A percentile compares a stretch with the other conserved stretches of the same genome.
phyloP scores from a whole-genome alignment of 129 eudicot genomes.

The Chrysanthemum makinoi region DNA sequence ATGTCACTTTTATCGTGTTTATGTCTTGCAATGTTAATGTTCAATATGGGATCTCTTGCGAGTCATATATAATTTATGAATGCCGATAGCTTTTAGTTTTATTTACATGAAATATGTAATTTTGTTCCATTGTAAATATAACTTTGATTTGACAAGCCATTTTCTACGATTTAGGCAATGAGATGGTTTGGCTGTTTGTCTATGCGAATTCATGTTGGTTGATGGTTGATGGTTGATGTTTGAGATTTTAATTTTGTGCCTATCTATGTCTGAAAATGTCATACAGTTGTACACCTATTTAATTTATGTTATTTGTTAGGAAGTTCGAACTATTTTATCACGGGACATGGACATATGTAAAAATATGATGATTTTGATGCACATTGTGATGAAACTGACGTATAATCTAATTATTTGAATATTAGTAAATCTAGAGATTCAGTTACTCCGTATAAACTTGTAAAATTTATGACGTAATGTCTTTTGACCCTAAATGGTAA shows the following conservation, averaged over 20 bases:
- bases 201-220: neutral
- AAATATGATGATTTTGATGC: neutral
- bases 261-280: neutral
- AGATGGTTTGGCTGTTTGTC: too few species aligned
- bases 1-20: too few species aligned
- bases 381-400: neutral
- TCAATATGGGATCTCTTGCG: too few species aligned
- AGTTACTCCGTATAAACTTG: too few species aligned
- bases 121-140: too few species aligned
- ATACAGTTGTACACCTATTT: neutral
- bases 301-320: neutral
- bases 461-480: neutral
- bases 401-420: neutral
- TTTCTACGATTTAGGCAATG: too few species aligned
- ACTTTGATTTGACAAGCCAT: too few species aligned
- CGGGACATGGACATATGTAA: neutral
- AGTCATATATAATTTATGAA: too few species aligned
- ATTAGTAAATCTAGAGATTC: neutral
- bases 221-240: neutral
- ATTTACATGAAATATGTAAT: too few species aligned
- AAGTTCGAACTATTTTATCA: too few species aligned
- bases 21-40: too few species aligned
- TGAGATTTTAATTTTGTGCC: neutral
- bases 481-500: neutral
- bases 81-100: too few species aligned